Evolutionary conservation across 805 yeast species (phyloP).

Genomic region (Dipodascopsis uninucleata): DNA sequence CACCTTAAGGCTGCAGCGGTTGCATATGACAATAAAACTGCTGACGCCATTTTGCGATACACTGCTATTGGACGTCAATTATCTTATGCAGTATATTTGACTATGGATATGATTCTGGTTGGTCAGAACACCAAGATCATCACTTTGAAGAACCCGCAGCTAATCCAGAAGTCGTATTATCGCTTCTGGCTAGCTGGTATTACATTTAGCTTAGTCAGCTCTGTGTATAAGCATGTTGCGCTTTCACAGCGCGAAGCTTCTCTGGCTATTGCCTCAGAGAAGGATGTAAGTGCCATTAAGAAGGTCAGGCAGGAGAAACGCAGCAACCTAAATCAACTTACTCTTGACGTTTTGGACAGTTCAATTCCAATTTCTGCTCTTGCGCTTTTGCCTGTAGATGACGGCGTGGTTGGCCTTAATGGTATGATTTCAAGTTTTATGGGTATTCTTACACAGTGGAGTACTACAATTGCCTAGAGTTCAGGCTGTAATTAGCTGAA

Average conservation of each 20-base stretch:
- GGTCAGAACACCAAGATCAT: slow-evolving; percentile 46
- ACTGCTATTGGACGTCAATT: slow-evolving; percentile 39
- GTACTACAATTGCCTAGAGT: too few species aligned
- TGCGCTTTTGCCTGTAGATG: slow-evolving; percentile 57
- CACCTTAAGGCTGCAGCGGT: slow-evolving; percentile 67
- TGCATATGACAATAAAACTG: slow-evolving; percentile 64
- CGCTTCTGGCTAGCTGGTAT: slow-evolving; percentile 78
- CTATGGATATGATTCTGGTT: slow-evolving; percentile 41
- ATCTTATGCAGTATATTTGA: slow-evolving; percentile 37
- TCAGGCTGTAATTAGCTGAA: too few species aligned
- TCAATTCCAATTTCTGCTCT: slow-evolving; percentile 71
- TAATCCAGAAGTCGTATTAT: slow-evolving; percentile 55
- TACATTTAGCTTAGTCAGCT: slow-evolving; percentile 56
- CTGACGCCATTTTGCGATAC: slow-evolving; percentile 54
- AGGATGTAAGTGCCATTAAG: slow-evolving; percentile 40
- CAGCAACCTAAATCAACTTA: slow-evolving; percentile 55
- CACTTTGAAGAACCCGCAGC: slow-evolving; percentile 40
- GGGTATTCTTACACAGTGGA: slow-evolving; percentile 48
- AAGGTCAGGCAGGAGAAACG: slow-evolving; percentile 41
- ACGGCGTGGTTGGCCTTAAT: slow-evolving; percentile 77
- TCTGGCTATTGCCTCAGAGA: slow-evolving; percentile 35
- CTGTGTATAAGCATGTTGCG: slow-evolving; percentile 52
- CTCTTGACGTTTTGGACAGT: slow-evolving; percentile 74
- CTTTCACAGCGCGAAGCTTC: slow-evolving; percentile 40
- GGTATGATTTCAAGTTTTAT: slow-evolving; percentile 78